Evolutionary conservation across 2,329 filamentous ascomycete genomes (phyloP).

Genomic region (Cylindrodendrum hubeiense): DNA sequence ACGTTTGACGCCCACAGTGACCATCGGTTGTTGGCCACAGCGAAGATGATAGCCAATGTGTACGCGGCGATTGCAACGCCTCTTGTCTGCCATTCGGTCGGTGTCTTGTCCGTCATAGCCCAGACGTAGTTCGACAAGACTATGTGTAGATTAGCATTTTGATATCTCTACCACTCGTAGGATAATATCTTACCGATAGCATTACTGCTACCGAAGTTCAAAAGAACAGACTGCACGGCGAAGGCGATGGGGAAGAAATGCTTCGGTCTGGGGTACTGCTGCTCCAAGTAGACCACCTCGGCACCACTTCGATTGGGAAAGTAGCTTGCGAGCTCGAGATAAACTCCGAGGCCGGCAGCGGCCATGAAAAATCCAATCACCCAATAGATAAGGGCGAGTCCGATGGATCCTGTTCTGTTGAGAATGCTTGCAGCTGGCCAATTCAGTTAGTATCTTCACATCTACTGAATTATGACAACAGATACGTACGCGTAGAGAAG

Average conservation of each 20-base stretch:
- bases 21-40: slow-evolving; percentile 66
- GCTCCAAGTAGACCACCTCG: slow-evolving; percentile 77
- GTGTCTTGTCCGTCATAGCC: slow-evolving; percentile 61
- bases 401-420: slow-evolving; percentile 70
- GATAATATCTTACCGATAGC: slow-evolving; percentile 56
- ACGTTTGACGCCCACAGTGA: slow-evolving; percentile 67
- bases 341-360: slow-evolving; percentile 65
- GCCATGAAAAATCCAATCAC: slow-evolving; percentile 71
- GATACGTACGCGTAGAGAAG: slow-evolving; percentile 71
- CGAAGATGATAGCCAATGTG: slow-evolving; percentile 66
- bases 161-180: neutral
- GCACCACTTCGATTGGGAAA: slow-evolving; percentile 75
- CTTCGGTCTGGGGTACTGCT: slow-evolving; percentile 73
- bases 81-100: slow-evolving; percentile 72
- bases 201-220: slow-evolving; percentile 77
- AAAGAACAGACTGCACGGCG: slow-evolving; percentile 71
- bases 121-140: slow-evolving; percentile 74
- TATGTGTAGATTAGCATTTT: slow-evolving; percentile 28
- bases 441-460: slow-evolving; percentile 39
- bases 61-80: slow-evolving; percentile 75
- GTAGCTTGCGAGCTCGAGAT: slow-evolving; percentile 73
- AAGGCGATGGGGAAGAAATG: slow-evolving; percentile 75
- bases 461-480: too few species aligned
- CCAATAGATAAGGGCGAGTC: slow-evolving; percentile 74
- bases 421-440: slow-evolving; percentile 66